Evolutionary conservation across 257 asterid species (phyloP).

Genomic region (Solanum piurae): DNA sequence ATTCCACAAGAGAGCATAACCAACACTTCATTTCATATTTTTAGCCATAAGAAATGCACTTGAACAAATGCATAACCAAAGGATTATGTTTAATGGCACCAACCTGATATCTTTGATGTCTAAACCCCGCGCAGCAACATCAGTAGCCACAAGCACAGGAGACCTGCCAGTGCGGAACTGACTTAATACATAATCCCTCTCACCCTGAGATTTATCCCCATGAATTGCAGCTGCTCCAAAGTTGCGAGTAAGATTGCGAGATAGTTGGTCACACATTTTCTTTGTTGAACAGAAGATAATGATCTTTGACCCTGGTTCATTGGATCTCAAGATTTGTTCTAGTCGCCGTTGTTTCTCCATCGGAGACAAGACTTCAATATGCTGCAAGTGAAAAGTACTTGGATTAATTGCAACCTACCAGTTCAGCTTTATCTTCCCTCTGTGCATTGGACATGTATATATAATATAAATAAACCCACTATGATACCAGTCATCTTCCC

Average conservation of each 20-base stretch:
- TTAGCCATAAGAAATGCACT: background rate
- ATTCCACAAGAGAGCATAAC: background rate
- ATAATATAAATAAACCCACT: background rate
- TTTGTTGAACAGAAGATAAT: conserved; percentile 11
- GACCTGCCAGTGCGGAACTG: conserved; percentile 3
- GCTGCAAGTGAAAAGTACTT: background rate
- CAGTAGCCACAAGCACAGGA: conserved; percentile 12
- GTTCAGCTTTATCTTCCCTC: background rate
- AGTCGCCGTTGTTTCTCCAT: conserved; percentile 8
- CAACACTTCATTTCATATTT: background rate
- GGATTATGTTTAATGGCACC: background rate
- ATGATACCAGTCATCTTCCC: background rate
- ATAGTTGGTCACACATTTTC: conserved; percentile 8
- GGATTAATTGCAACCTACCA: background rate
- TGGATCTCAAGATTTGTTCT: conserved; percentile 8
- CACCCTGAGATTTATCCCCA: conserved; percentile 10
- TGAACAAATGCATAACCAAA: background rate
- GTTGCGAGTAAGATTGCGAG: conserved; percentile 1
- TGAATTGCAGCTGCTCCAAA: conserved; percentile 10
- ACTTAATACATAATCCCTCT: conserved; percentile 1
- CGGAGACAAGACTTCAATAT: background rate
- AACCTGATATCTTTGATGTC: conserved; percentile 14
- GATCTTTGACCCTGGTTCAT: conserved; percentile 9
- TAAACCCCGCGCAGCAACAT: conserved; percentile 13
- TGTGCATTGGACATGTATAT: background rate